Evolutionary conservation across 441 rosid species (phyloP).

Genomic region (Populus tomentosa): DNA sequence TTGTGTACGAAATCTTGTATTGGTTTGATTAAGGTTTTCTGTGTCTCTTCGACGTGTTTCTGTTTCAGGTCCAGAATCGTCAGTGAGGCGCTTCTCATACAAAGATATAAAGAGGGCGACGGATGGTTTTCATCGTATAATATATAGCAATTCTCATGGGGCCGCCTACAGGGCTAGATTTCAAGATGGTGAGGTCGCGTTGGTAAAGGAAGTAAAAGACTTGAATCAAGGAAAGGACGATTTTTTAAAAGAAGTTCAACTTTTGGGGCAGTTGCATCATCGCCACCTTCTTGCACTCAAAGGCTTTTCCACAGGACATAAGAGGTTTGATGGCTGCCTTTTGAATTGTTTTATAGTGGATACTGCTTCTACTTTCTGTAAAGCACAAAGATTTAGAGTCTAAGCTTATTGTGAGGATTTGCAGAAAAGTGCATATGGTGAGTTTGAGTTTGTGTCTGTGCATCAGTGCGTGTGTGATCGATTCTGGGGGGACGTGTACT

Average conservation of each 20-base stretch:
- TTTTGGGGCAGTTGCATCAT: conserved; percentile 76
- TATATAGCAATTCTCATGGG: conserved; percentile 53
- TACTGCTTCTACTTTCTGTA: not conserved
- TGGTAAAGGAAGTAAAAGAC: conserved; percentile 64
- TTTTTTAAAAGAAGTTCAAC: conserved; percentile 67
- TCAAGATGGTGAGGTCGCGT: conserved; percentile 51
- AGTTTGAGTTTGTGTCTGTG: not conserved
- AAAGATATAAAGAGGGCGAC: conserved; percentile 75
- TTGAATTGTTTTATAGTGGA: not conserved
- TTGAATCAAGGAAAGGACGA: conserved; percentile 42
- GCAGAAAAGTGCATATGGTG: not conserved
- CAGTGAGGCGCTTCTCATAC: conserved; percentile 51
- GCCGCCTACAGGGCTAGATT: conserved; percentile 74
- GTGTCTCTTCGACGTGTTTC: not conserved
- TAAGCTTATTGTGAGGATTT: not conserved
- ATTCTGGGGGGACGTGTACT: not conserved
- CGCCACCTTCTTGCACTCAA: conserved; percentile 83
- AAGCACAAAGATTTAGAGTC: not conserved
- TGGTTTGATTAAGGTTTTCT: not conserved
- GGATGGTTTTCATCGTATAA: conserved; percentile 54
- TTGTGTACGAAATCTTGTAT: not conserved
- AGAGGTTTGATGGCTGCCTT: conserved; percentile 37
- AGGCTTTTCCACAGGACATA: conserved; percentile 68
- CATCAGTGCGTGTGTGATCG: not conserved
- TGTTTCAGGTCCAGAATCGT: conserved; percentile 44